Conservation (phyloP, 2,329 filamentous ascomycete genomes). For the Penicillium olsonii region DNA sequence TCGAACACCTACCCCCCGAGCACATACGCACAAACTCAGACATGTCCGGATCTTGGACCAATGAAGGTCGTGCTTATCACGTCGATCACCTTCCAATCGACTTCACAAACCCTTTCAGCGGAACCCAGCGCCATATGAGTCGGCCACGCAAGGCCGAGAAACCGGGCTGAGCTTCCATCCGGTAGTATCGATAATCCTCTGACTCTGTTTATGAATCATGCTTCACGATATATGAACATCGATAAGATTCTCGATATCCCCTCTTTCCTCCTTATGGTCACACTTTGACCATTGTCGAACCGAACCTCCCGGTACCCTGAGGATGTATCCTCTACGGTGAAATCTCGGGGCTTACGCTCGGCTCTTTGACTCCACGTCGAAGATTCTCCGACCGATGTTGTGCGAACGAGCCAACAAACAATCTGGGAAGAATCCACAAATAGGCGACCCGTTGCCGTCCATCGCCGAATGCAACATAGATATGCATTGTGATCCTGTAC, state of each 20-base stretch:
- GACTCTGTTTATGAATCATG: conserved; percentile 18
- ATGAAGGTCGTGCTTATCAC: conserved; percentile 29
- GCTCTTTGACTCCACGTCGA: conserved; percentile 3
- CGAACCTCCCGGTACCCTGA: not conserved
- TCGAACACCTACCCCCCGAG: conserved; percentile 31
- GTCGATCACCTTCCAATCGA: conserved; percentile 24
- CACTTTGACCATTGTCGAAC: not conserved
- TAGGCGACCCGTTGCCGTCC: not conserved
- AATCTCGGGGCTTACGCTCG: conserved; percentile 2
- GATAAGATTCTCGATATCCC: conserved; percentile 11
- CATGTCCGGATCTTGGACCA: conserved; percentile 31
- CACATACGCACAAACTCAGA: conserved; percentile 27
- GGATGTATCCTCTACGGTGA: not conserved
- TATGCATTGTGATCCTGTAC: conserved; percentile 1
- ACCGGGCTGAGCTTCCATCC: conserved; percentile 13
- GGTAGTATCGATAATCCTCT: not conserved
- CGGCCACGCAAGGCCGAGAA: conserved; percentile 9
- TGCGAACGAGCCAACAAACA: not conserved
- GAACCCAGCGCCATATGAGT: conserved; percentile 11
- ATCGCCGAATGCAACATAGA: not conserved
- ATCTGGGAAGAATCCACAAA: not conserved
- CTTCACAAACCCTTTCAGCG: conserved; percentile 22
- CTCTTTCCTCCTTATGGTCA: not conserved
- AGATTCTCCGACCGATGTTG: not conserved
- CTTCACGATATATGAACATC: conserved; percentile 17